Evolutionary conservation across 441 rosid genomes (phyloP).

Genomic region (Hura crepitans): DNA sequence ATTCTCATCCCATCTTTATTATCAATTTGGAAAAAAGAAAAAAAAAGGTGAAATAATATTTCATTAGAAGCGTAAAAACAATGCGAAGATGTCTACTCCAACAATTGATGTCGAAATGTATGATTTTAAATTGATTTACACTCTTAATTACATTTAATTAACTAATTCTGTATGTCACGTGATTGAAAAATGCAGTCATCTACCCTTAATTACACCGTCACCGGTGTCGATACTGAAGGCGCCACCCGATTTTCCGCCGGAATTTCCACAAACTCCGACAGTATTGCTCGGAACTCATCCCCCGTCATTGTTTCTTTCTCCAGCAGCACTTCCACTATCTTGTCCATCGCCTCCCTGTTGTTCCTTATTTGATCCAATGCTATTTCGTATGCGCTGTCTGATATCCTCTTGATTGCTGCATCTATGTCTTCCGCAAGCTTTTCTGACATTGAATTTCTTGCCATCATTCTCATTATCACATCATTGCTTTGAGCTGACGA

Average conservation of each 20-base stretch:
- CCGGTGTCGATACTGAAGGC: constrained; percentile 50
- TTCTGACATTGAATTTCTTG: constrained; percentile 95
- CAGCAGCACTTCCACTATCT: constrained; percentile 84
- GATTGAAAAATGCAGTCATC: constrained; percentile 2
- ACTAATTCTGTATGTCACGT: not conserved
- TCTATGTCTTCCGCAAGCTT: constrained; percentile 89
- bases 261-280: constrained; percentile 82
- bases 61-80: no score
- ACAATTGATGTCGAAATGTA: no score
- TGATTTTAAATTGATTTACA: constrained; percentile 11
- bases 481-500: constrained; percentile 64
- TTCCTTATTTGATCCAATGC: constrained; percentile 68
- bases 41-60: no score
- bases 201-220: constrained; percentile 37
- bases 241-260: constrained; percentile 72
- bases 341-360: constrained; percentile 95
- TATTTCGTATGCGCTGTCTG: constrained; percentile 75
- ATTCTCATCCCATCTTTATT: no score
- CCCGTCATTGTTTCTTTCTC: constrained; percentile 86
- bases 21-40: no score
- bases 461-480: constrained; percentile 99
- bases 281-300: constrained; percentile 84
- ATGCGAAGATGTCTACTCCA: no score
- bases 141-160: constrained; percentile 21
- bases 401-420: constrained; percentile 61